phyloP scores from a whole-genome alignment of 257 asterid species.

The Anisodus acutangulus region DNA sequence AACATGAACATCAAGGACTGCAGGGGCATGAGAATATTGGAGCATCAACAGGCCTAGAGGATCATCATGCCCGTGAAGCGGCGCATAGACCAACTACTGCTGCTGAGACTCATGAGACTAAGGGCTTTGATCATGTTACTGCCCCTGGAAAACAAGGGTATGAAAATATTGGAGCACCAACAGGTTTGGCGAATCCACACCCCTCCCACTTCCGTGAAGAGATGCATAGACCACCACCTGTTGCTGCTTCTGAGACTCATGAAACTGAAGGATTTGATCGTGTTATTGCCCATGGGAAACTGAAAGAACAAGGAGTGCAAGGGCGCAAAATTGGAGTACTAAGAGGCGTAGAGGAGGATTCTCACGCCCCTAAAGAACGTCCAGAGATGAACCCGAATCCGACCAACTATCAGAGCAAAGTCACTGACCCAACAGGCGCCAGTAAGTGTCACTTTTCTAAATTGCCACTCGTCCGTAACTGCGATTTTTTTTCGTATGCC shows the following conservation, averaged over 20 bases:
- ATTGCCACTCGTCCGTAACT: neutral
- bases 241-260: neutral
- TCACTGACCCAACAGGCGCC: conserved; percentile 56
- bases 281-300: neutral
- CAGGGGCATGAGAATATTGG: conserved; percentile 34
- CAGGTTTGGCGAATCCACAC: neutral
- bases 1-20: conserved; percentile 23
- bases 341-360: conserved; percentile 48
- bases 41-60: neutral
- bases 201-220: conserved; percentile 24
- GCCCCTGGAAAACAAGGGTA: neutral
- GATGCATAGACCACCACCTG: neutral
- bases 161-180: conserved; percentile 31
- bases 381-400: conserved; percentile 22
- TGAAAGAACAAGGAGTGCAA: conserved; percentile 19
- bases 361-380: conserved; percentile 38
- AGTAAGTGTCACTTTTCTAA: conserved; percentile 36
- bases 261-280: neutral
- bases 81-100: neutral
- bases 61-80: conserved; percentile 13
- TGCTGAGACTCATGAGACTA: neutral
- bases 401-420: conserved; percentile 61
- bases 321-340: conserved; percentile 33
- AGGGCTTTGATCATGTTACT: neutral
- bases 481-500: no score